Evolutionary conservation across 371 early-diverging fungal genomes (phyloP).

Genomic region (Nosema muscidifuracis): DNA sequence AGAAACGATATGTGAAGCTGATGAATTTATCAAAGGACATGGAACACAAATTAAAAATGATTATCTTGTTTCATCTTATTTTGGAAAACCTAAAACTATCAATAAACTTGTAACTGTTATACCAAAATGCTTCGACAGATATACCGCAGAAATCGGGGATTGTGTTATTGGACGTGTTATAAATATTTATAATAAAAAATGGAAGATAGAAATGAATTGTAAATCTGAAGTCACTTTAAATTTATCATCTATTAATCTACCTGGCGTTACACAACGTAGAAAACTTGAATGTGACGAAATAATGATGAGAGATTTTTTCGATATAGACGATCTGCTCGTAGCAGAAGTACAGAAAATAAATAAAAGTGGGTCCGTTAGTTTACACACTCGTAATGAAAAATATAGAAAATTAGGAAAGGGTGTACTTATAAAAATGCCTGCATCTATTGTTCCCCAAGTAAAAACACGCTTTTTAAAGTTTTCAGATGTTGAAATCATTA

Average conservation of each 20-base stretch:
- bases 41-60: constrained; percentile 74
- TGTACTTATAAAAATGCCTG: constrained; percentile 45
- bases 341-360: constrained; percentile 88
- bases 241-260: constrained; percentile 84
- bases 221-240: constrained; percentile 77
- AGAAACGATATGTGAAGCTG: constrained; percentile 43
- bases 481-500: constrained; percentile 74
- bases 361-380: constrained; percentile 73
- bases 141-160: constrained; percentile 88
- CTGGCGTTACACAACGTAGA: constrained; percentile 88
- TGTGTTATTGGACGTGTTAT: constrained; percentile 90
- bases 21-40: constrained; percentile 70
- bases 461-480: constrained; percentile 41
- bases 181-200: constrained; percentile 77
- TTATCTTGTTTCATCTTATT: constrained; percentile 69
- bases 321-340: constrained; percentile 85
- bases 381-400: constrained; percentile 87
- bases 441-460: constrained; percentile 8
- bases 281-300: constrained; percentile 93
- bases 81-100: constrained; percentile 81
- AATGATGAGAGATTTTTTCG: constrained; percentile 86
- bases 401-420: constrained; percentile 74
- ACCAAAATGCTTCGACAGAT: constrained; percentile 69
- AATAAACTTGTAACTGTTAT: constrained; percentile 85
- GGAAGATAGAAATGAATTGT: constrained; percentile 87